These are phyloP conservation scores for Geum urbanum DNA, from an alignment of 306 rosid species.

Conservation along the genomic window DNA sequence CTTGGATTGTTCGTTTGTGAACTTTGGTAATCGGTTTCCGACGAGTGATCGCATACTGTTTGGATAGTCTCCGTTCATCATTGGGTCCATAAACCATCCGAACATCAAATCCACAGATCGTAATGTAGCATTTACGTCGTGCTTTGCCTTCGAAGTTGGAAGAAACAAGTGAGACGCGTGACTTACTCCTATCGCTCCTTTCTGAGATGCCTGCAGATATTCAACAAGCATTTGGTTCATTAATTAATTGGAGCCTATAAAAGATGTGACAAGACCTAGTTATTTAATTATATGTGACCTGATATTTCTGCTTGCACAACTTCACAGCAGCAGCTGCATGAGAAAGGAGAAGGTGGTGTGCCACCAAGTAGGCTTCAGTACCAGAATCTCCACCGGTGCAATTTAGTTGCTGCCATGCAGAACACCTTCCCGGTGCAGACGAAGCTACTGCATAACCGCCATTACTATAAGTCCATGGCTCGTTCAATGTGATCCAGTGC, in stretches of 20 bases:
- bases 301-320: slow-evolving; percentile 47
- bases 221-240: not conserved
- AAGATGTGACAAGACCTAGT: too few species aligned
- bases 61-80: slow-evolving; percentile 62
- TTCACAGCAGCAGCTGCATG: slow-evolving; percentile 54
- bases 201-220: slow-evolving; percentile 42
- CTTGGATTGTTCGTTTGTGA: slow-evolving; percentile 42
- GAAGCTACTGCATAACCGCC: slow-evolving; percentile 29
- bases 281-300: too few species aligned
- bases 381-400: slow-evolving; percentile 60
- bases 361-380: slow-evolving; percentile 53
- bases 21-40: slow-evolving; percentile 49
- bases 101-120: slow-evolving; percentile 54
- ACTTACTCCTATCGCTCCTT: slow-evolving; percentile 54
- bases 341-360: slow-evolving; percentile 53
- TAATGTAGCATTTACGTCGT: slow-evolving; percentile 33
- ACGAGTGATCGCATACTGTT: slow-evolving; percentile 41
- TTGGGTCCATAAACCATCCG: slow-evolving; percentile 71
- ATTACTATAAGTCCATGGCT: slow-evolving; percentile 23
- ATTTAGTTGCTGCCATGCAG: slow-evolving; percentile 37
- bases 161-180: slow-evolving; percentile 36
- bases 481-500: slow-evolving; percentile 43
- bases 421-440: slow-evolving; percentile 40
- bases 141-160: slow-evolving; percentile 30
- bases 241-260: slow-evolving; percentile 23